Evolutionary conservation across 768 basidiomycete genomes (phyloP).

Genomic region (Kondoa subrosea): DNA sequence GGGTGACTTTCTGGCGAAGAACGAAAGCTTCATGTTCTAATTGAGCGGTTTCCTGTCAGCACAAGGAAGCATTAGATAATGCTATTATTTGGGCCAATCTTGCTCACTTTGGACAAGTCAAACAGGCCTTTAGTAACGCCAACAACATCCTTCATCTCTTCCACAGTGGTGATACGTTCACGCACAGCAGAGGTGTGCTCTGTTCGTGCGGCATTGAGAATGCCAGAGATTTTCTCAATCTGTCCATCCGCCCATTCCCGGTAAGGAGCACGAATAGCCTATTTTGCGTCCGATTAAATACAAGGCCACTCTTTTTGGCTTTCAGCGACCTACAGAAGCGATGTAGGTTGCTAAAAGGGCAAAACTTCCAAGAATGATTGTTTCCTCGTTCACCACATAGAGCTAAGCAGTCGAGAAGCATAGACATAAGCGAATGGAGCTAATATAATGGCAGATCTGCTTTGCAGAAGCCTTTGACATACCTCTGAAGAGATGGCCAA

Average conservation of each 20-base stretch:
- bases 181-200: slow-evolving; percentile 88
- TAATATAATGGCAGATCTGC: too few species aligned
- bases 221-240: slow-evolving; percentile 59
- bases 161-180: slow-evolving; percentile 77
- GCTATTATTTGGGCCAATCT: background rate
- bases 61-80: background rate
- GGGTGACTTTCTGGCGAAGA: slow-evolving; percentile 68
- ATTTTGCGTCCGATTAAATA: too few species aligned
- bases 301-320: slow-evolving; percentile 6
- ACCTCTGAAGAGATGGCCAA: slow-evolving; percentile 80
- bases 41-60: slow-evolving; percentile 66
- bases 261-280: slow-evolving; percentile 65
- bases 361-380: slow-evolving; percentile 68
- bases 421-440: too few species aligned
- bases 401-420: slow-evolving; percentile 38
- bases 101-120: slow-evolving; percentile 64
- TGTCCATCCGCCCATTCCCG: slow-evolving; percentile 78
- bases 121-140: slow-evolving; percentile 79
- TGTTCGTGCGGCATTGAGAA: slow-evolving; percentile 62
- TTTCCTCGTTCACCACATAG: slow-evolving; percentile 94
- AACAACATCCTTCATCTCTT: slow-evolving; percentile 89
- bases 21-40: slow-evolving; percentile 79
- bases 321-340: slow-evolving; percentile 49
- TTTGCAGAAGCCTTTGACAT: too few species aligned
- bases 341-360: slow-evolving; percentile 66